Evolutionary conservation across 1,139 yeast species (phyloP).

Genomic region (Casaregolazyma lundiana): DNA sequence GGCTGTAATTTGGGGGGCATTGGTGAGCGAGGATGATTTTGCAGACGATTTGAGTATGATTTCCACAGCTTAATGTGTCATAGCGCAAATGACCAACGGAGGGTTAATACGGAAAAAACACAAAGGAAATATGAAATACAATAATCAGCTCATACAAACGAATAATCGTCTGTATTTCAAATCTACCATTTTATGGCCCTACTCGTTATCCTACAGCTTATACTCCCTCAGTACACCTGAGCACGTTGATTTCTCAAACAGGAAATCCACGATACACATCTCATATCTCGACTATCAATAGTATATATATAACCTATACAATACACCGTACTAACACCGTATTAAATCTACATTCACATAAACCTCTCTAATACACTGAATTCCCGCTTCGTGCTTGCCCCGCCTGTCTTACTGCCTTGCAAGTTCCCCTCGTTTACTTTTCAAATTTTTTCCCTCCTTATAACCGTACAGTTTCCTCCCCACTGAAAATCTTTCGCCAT

Average conservation of each 20-base stretch:
- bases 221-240: background rate
- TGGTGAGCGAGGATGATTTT: background rate
- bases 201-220: background rate
- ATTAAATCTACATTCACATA: too few relatives aligned
- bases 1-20: conserved; percentile 2
- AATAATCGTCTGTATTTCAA: too few relatives aligned
- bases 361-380: too few relatives aligned
- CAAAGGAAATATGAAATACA: background rate
- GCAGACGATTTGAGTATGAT: background rate
- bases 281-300: too few relatives aligned
- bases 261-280: background rate
- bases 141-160: too few relatives aligned
- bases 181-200: background rate
- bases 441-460: too few relatives aligned
- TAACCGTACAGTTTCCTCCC: too few relatives aligned
- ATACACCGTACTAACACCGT: too few relatives aligned
- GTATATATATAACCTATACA: background rate
- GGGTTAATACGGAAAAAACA: background rate
- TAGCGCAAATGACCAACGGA: background rate
- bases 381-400: too few relatives aligned
- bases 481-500: too few relatives aligned
- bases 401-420: too few relatives aligned
- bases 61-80: background rate
- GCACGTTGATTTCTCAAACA: background rate
- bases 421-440: too few relatives aligned